Percentiles rank a stretch among this genome's conserved stretches.
These are phyloP conservation scores for Endothia cerciana DNA, from an alignment of 2,329 filamentous ascomycete genomes.

Conservation along the genomic window DNA sequence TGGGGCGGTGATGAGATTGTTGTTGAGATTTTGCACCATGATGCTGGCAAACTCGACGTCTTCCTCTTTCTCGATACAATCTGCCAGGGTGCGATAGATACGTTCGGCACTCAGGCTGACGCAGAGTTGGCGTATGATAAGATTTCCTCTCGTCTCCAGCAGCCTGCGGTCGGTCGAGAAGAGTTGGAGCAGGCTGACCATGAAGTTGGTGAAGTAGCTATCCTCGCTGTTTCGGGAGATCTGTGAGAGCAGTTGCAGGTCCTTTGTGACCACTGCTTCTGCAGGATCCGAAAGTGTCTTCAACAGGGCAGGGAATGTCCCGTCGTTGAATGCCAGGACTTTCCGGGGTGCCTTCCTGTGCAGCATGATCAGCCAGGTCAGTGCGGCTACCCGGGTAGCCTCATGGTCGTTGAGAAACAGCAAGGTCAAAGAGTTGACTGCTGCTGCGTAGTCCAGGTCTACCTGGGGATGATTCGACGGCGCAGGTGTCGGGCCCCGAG, in stretches of 20 bases:
- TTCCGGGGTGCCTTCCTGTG: slow-evolving; percentile 94
- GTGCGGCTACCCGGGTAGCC: slow-evolving; percentile 87
- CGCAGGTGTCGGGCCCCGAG: slow-evolving; percentile 50
- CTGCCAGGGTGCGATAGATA: slow-evolving; percentile 93
- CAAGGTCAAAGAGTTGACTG: slow-evolving; percentile 88
- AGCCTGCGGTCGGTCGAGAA: slow-evolving; percentile 93
- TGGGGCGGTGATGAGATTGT: slow-evolving; percentile 96
- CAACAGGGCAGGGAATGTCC: slow-evolving; percentile 91
- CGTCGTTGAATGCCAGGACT: slow-evolving; percentile 93
- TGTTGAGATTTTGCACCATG: slow-evolving; percentile 99
- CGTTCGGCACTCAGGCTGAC: slow-evolving; percentile 90
- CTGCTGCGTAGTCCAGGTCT: slow-evolving; percentile 93
- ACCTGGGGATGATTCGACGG: slow-evolving; percentile 52
- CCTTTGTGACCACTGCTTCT: slow-evolving; percentile 93
- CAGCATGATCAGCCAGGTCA: slow-evolving; percentile 97
- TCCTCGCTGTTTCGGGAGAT: slow-evolving; percentile 97
- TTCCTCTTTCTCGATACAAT: slow-evolving; percentile 96
- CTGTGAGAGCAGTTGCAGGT: slow-evolving; percentile 90
- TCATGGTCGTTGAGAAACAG: slow-evolving; percentile 97
- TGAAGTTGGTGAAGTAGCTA: slow-evolving; percentile 96
- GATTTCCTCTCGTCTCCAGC: slow-evolving; percentile 88
- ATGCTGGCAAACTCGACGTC: slow-evolving; percentile 98
- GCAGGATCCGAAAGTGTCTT: slow-evolving; percentile 96
- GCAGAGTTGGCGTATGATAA: slow-evolving; percentile 95
- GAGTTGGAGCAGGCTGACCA: slow-evolving; percentile 93